Conservation (phyloP, 1,284 basidiomycete genomes). For the Austropuccinia psidii region DNA sequence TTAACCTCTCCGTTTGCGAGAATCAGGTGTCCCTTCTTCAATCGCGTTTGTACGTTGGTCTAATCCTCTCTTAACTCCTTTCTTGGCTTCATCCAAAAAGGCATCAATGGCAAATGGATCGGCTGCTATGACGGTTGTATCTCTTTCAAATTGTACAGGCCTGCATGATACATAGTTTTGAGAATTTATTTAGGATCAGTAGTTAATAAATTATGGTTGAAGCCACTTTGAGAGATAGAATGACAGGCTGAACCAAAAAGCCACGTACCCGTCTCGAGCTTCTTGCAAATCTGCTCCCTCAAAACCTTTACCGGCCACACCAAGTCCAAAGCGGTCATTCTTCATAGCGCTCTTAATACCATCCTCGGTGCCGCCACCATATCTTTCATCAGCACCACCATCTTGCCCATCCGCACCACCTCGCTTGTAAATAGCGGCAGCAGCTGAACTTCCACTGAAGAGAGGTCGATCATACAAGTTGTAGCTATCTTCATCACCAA, state of each 20-base stretch:
- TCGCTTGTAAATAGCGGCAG: conserved; percentile 95
- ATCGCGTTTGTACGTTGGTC: conserved; percentile 38
- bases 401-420: conserved; percentile 57
- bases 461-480: conserved; percentile 89
- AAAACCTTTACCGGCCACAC: conserved; percentile 69
- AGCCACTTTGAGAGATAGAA: conserved; percentile 12
- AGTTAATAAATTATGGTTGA: too few species aligned
- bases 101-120: conserved; percentile 98
- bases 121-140: conserved; percentile 54
- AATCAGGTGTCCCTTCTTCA: too few species aligned
- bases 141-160: conserved; percentile 99
- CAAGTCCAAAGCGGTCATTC: conserved; percentile 89
- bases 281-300: conserved; percentile 77
- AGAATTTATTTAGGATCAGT: too few species aligned
- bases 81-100: conserved; percentile 94
- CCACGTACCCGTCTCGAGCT: conserved; percentile 51
- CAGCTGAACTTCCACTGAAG: conserved; percentile 90
- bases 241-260: neutral
- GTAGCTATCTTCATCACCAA: conserved; percentile 88
- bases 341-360: conserved; percentile 80
- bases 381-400: conserved; percentile 65
- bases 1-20: too few species aligned
- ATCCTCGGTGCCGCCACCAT: conserved; percentile 87
- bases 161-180: conserved; percentile 55
- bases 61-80: conserved; percentile 61